Base-by-base conservation (phyloP, 208 protist species). In the Acanthamoeba triangularis region DNA sequence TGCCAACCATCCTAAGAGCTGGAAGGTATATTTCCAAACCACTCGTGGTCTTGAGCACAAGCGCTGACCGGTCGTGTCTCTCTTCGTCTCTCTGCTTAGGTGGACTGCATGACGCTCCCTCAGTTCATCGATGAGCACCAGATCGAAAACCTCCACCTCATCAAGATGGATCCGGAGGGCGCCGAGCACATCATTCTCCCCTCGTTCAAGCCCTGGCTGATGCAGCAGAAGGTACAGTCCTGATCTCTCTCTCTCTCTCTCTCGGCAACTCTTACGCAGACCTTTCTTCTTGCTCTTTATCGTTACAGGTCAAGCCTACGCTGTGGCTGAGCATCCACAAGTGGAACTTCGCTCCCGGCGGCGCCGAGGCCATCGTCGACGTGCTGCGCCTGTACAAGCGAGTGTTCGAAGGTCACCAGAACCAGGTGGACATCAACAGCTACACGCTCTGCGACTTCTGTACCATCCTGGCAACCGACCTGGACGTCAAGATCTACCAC, bases 271-370 rank as follows among this genome's bases (percentile, higher is more conserved):
- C 18, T 3, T 28, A 16, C 72, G 35, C 35, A 5, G 13, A 13
- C 1, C 20, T 13, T 80, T 30, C 14, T 67, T 67, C 30, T 44
- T 37, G 28, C 72, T 25, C 30, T 80, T 37, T 10, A 52, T 20
- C 35, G 23, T 23, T 80, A 6, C 65, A 93, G 87, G 37, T 44
- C 23, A 93, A 93, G 44, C 87, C 87, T 0, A 93, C 87, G 11
- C 44, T 93, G 33, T 93, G 87, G 87, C 65, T 93, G 28, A 93
- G 87, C 87, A 76, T 93, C 7, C 87, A 93, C 65, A 93, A 93
- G 87, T 93, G 87, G 87, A 76, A 54, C 28, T 76, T 76, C 37
- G 65, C 6, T 37, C 87, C 87, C 6, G 87, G 59, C 25, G 87
- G 87, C 52, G 44, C 6, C 3, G 87, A 76, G 35, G 87, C 87